Base-by-base conservation (phyloP, 1,139 yeast species). In the Kodamaea fungicola region DNA sequence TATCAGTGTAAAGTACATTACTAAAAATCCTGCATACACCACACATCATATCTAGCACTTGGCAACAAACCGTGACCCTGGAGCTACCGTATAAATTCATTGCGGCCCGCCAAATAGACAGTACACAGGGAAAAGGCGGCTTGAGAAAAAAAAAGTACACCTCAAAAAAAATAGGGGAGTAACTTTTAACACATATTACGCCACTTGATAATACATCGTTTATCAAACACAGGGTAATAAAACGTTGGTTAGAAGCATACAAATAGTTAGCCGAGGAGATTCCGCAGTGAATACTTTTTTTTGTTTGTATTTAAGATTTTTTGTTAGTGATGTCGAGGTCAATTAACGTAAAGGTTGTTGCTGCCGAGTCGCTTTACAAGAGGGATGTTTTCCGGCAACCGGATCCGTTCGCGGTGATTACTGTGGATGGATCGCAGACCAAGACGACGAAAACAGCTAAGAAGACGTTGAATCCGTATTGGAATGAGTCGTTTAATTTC, bases 371-470 rank as follows among this genome's bases (percentile, higher is more conserved):
- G 30, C 81, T 92, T 42, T 89, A 87, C 63, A 92, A 92, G 62
- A 76, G 99, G 49, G 99, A 92, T 62, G 90, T 94, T 16, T 88
- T 92, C 59, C 81, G 95, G 50, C 86, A 83, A 47, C 98, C 99
- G 1, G 98, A 92, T 61, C 98, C 99, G 6, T 92, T 92, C 67
- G 97, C 97, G 1, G 98, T 94, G 29, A 72, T 92, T 48, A 92
- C 97, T 6, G 94, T 94, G 12, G 98, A 92, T 59, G 98, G 98
- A 4, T 83, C 88, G 12, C 98, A 92, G 61, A 92, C 98, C 2
- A 88, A 87, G 57, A 86, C 97, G 13, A 92, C 98, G 2, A 80
- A 89, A 36, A 94, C 96, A 25, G 95, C 95, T 29, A 87, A 88
- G 57, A 89, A 88, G 64, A 92, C 98, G 2, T 71, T 92, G 52